Conservation (phyloP, 345 rosid species). For the Eucalyptus cloeziana region DNA sequence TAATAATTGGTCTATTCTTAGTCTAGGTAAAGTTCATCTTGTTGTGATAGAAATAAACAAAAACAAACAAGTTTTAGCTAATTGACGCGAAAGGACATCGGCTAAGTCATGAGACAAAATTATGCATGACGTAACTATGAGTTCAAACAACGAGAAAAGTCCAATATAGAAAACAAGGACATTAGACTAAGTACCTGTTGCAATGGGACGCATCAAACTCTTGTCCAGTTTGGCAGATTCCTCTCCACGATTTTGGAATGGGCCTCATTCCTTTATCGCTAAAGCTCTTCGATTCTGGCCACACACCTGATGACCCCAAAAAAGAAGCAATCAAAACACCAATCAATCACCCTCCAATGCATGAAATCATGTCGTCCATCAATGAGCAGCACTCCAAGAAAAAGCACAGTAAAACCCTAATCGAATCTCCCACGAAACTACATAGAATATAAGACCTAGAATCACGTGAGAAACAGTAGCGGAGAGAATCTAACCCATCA, state of each 20-base stretch:
- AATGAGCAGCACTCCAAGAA: neutral
- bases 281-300: slow-evolving; percentile 91
- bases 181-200: slow-evolving; percentile 26
- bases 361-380: neutral
- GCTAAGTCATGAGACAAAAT: neutral
- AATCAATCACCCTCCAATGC: neutral
- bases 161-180: neutral
- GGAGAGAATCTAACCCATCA: neutral
- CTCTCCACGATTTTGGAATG: slow-evolving; percentile 81
- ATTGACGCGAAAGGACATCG: neutral
- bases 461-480: slow-evolving; percentile 6
- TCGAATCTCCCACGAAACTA: neutral
- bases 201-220: slow-evolving; percentile 65
- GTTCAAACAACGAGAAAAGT: neutral
- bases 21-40: neutral
- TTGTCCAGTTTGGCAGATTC: slow-evolving; percentile 66
- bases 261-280: slow-evolving; percentile 71
- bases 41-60: no score
- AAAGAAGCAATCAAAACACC: neutral
- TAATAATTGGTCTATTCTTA: neutral
- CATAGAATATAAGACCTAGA: neutral
- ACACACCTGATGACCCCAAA: slow-evolving; percentile 38
- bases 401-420: neutral
- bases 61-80: no score
- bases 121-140: neutral